Conservation (phyloP, 331 rosid species). For the Malus hybrid region DNA sequence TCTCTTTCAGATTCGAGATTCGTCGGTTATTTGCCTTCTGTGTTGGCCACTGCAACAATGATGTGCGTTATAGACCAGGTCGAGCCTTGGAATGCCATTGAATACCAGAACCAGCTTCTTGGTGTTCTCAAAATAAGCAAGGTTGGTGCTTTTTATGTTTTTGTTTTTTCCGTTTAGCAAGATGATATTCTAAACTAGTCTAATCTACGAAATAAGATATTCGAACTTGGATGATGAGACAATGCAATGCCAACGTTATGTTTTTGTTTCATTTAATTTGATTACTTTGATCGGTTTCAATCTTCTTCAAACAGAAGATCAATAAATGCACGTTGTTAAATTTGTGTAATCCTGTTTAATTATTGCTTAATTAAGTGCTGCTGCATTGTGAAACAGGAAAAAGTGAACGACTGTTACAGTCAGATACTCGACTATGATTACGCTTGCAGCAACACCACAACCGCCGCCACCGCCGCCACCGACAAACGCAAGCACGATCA, state of each 20-base stretch:
- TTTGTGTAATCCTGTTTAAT: conserved; percentile 11
- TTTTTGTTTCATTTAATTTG: neutral
- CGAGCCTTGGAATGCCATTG: conserved; percentile 41
- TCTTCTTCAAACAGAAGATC: neutral
- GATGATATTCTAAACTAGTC: no score
- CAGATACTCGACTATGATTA: conserved; percentile 25
- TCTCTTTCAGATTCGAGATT: conserved; percentile 60
- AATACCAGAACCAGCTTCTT: conserved; percentile 61
- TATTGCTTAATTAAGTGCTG: neutral
- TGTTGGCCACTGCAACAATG: conserved; percentile 88
- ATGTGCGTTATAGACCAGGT: conserved; percentile 61
- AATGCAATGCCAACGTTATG: no score
- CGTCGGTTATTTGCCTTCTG: conserved; percentile 73
- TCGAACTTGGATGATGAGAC: no score
- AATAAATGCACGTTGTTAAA: neutral
- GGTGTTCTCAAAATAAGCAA: conserved; percentile 53
- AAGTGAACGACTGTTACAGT: conserved; percentile 59
- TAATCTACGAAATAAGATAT: no score
- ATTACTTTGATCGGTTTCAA: neutral
- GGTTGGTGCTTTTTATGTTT: conserved; percentile 29
- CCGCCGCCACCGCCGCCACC: neutral
- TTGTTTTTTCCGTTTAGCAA: no score
- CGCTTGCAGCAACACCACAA: conserved; percentile 1
- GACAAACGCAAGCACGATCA: conserved; percentile 46
- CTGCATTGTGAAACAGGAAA: conserved; percentile 53